Evolutionary conservation across 805 yeast species (phyloP).

Genomic region (Metschnikowia rubicola): DNA sequence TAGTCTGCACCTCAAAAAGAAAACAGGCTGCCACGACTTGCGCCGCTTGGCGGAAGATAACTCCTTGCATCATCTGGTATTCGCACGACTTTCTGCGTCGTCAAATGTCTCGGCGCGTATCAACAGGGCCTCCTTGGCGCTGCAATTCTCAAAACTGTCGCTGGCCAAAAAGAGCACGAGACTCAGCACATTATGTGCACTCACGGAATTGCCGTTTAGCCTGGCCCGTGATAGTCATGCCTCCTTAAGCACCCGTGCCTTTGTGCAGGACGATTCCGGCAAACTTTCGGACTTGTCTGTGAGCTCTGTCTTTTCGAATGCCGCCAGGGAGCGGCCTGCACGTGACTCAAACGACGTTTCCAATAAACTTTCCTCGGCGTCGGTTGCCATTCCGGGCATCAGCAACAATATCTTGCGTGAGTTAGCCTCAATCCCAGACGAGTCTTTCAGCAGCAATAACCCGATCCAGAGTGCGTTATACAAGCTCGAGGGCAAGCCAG

Average conservation of each 20-base stretch:
- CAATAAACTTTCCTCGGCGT: constrained; percentile 18
- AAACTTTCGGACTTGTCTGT: constrained; percentile 29
- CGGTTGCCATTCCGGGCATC: constrained; percentile 56
- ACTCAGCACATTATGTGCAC: constrained; percentile 36
- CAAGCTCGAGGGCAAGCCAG: constrained; percentile 68
- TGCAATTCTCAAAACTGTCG: constrained; percentile 21
- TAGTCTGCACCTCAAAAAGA: constrained; percentile 40
- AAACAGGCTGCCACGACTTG: constrained; percentile 47
- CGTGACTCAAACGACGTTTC: neutral
- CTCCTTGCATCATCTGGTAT: neutral
- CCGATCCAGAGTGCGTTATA: constrained; percentile 71
- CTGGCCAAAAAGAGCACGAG: constrained; percentile 31
- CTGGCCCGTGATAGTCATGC: constrained; percentile 14
- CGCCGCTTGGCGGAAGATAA: constrained; percentile 25
- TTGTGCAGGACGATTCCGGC: constrained; percentile 14
- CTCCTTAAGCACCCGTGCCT: constrained; percentile 4
- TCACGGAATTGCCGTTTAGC: constrained; percentile 38
- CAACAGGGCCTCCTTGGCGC: constrained; percentile 7
- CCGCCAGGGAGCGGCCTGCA: constrained; percentile 1
- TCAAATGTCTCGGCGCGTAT: constrained; percentile 6
- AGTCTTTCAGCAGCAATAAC: constrained; percentile 55
- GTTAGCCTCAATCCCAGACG: constrained; percentile 84
- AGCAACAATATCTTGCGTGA: constrained; percentile 45
- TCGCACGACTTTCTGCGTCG: constrained; percentile 5
- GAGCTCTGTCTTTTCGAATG: constrained; percentile 33